These are phyloP conservation scores for Phalaenopsis aphrodite DNA, from an alignment of 106 monocot genomes.

Conservation along the genomic window DNA sequence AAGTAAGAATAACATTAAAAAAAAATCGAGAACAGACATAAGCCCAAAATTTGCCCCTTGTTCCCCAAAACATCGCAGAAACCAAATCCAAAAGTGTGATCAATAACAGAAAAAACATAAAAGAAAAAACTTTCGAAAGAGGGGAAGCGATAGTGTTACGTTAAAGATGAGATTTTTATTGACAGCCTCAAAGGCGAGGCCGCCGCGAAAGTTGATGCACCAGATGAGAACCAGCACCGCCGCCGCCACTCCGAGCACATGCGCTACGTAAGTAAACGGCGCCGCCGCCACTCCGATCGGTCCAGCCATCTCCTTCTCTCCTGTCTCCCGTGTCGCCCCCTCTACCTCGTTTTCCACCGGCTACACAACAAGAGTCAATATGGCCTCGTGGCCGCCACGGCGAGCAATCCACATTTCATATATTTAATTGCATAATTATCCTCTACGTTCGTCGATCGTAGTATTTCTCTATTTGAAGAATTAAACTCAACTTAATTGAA, in stretches of 20 bases:
- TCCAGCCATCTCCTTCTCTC: slow-evolving; percentile 14
- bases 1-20: not conserved
- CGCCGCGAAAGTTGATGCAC: slow-evolving; percentile 71
- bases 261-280: slow-evolving; percentile 60
- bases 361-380: not conserved
- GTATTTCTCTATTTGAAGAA: too few species aligned
- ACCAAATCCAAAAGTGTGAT: not conserved
- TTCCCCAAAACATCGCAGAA: not conserved
- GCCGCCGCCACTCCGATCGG: slow-evolving; percentile 29
- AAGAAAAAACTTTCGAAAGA: not conserved
- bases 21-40: not conserved
- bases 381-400: not conserved
- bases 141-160: slow-evolving; percentile 12
- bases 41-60: not conserved
- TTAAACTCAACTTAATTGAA: too few species aligned
- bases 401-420: too few species aligned
- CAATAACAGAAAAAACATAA: not conserved
- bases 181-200: slow-evolving; percentile 52
- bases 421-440: too few species aligned
- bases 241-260: slow-evolving; percentile 44
- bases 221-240: slow-evolving; percentile 74
- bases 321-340: not conserved
- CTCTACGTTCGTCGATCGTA: too few species aligned
- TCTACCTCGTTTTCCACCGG: not conserved
- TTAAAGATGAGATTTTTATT: slow-evolving; percentile 90